Conservation (phyloP, 1,284 basidiomycete genomes). For the Austroboletus niveus region DNA sequence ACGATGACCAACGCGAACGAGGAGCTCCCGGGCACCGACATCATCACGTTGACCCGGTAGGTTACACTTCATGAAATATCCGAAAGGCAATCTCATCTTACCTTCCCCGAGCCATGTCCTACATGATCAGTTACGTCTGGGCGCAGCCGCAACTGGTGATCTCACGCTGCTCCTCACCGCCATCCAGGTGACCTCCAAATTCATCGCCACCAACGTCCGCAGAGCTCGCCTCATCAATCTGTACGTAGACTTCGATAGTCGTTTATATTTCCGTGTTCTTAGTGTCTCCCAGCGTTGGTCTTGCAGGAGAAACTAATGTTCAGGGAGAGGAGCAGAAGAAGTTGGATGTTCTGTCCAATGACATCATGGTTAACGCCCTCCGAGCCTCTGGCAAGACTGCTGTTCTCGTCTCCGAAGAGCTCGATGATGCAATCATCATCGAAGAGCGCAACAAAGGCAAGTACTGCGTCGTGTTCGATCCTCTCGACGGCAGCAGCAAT, state of each 20-base stretch:
- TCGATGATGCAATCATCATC: slow-evolving; percentile 91
- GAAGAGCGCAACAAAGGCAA: slow-evolving; percentile 75
- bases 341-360: slow-evolving; percentile 95
- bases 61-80: slow-evolving; percentile 13
- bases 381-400: slow-evolving; percentile 93
- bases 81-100: slow-evolving; percentile 7
- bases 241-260: slow-evolving; percentile 47
- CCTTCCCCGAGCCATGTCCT: slow-evolving; percentile 71
- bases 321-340: slow-evolving; percentile 99
- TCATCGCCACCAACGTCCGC: slow-evolving; percentile 98
- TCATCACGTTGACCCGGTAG: slow-evolving; percentile 90
- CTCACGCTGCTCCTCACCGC: slow-evolving; percentile 92
- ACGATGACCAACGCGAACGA: slow-evolving; percentile 40
- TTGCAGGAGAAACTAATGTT: slow-evolving; percentile 95
- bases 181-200: slow-evolving; percentile 94
- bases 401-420: slow-evolving; percentile 96
- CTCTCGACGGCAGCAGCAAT: slow-evolving; percentile 96
- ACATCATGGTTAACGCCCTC: slow-evolving; percentile 98
- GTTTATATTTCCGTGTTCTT: not conserved
- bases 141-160: slow-evolving; percentile 84
- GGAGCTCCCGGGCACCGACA: slow-evolving; percentile 77
- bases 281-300: slow-evolving; percentile 67
- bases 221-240: slow-evolving; percentile 97
- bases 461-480: slow-evolving; percentile 98
- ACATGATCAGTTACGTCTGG: slow-evolving; percentile 77